Evolutionary conservation across 192 early-diverging fungal genomes (phyloP).

Genomic region (Ramicandelaber brevisporus): DNA sequence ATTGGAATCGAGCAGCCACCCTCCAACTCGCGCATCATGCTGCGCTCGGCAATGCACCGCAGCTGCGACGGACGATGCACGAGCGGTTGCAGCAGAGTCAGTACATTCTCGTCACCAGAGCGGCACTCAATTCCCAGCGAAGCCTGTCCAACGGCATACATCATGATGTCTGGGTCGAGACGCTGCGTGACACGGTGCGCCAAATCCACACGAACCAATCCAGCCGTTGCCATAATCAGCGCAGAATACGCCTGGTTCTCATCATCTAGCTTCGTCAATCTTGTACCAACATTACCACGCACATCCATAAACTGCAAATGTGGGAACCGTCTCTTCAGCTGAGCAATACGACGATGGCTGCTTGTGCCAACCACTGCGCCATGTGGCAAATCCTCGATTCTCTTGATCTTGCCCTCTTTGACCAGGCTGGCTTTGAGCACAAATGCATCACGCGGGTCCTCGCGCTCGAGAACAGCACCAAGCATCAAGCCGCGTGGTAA

Average conservation of each 20-base stretch:
- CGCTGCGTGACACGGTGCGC: slow-evolving; percentile 41
- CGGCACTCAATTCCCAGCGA: slow-evolving; percentile 69
- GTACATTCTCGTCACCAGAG: slow-evolving; percentile 22
- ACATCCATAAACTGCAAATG: slow-evolving; percentile 50
- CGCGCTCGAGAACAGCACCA: slow-evolving; percentile 62
- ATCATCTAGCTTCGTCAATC: slow-evolving; percentile 67
- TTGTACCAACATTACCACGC: slow-evolving; percentile 61
- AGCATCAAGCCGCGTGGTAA: slow-evolving; percentile 59
- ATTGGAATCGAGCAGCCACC: slow-evolving; percentile 92
- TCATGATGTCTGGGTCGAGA: slow-evolving; percentile 25
- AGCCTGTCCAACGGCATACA: slow-evolving; percentile 86
- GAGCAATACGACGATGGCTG: slow-evolving; percentile 65
- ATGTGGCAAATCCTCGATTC: slow-evolving; percentile 31
- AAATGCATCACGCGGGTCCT: slow-evolving; percentile 74
- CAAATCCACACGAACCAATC: slow-evolving; percentile 44
- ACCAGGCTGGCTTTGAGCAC: slow-evolving; percentile 23
- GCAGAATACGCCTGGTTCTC: slow-evolving; percentile 37
- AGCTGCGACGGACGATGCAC: slow-evolving; percentile 35
- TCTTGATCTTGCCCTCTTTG: slow-evolving; percentile 8
- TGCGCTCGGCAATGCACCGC: slow-evolving; percentile 53
- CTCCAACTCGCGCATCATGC: slow-evolving; percentile 68
- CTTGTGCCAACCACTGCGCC: slow-evolving; percentile 72
- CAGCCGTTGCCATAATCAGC: slow-evolving; percentile 68
- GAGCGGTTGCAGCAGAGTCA: slow-evolving; percentile 27
- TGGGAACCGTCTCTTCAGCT: slow-evolving; percentile 56